These are phyloP conservation scores for Pseudohalonectria lignicola DNA, from an alignment of 2,329 filamentous ascomycete genomes.

Conservation along the genomic window DNA sequence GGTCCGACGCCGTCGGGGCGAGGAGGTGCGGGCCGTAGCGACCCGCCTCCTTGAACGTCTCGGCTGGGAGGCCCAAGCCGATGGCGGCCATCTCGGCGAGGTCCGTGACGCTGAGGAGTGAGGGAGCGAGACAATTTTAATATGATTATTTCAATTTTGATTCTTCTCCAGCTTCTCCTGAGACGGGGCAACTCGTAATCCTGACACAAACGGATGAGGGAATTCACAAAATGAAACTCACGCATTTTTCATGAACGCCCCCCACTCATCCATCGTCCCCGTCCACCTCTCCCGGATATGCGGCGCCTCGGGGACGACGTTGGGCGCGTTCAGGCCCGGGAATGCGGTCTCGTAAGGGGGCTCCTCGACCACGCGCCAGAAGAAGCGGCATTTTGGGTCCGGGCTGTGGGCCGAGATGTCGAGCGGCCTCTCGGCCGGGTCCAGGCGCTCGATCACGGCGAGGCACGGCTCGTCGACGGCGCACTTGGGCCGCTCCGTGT, in stretches of 20 bases:
- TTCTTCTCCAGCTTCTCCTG: background rate
- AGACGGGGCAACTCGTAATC: background rate
- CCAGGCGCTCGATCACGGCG: conserved; percentile 41
- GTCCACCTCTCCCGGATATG: conserved; percentile 39
- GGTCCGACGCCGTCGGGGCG: conserved; percentile 48
- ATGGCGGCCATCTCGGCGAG: conserved; percentile 48
- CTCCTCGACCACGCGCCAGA: conserved; percentile 46
- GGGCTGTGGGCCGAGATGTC: conserved; percentile 45
- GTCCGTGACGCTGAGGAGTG: conserved; percentile 33
- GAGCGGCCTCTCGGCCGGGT: conserved; percentile 42
- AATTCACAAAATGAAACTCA: conserved; percentile 19
- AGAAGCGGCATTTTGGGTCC: conserved; percentile 53
- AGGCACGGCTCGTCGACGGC: conserved; percentile 51
- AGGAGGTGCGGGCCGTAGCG: conserved; percentile 50
- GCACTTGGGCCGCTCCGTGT: conserved; percentile 53
- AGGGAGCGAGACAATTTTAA: too few relatives aligned
- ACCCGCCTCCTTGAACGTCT: conserved; percentile 42
- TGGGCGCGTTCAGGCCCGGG: conserved; percentile 41
- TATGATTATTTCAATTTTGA: too few relatives aligned
- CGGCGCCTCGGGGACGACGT: conserved; percentile 39
- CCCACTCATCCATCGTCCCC: conserved; percentile 46
- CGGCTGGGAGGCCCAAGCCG: conserved; percentile 39
- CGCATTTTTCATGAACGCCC: conserved; percentile 48
- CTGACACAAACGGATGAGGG: background rate
- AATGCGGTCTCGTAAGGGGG: conserved; percentile 44